These are phyloP conservation scores for Carex kokanica DNA, from an alignment of 176 grass and related monocot genomes.

Conservation along the genomic window DNA sequence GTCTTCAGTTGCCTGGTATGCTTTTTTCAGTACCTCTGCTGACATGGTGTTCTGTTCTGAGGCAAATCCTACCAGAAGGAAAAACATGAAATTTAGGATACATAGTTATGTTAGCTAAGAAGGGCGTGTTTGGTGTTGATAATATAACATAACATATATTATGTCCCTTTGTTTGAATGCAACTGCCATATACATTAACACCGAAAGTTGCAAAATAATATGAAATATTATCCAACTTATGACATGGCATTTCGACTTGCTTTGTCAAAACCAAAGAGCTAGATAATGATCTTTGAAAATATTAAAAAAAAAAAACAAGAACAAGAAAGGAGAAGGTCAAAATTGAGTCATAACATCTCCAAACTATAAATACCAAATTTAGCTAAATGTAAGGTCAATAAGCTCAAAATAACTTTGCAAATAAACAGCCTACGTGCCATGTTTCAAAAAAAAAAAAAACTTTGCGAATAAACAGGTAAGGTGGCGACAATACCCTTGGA, in stretches of 20 bases:
- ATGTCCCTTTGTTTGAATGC: neutral
- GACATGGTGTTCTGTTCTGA: slow-evolving; percentile 81
- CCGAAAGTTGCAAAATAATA: neutral
- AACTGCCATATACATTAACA: neutral
- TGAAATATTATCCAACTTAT: neutral
- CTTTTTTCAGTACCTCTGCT: slow-evolving; percentile 79
- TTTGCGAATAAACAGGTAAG: neutral
- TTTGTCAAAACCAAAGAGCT: neutral
- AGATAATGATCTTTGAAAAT: neutral
- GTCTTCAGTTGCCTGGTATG: slow-evolving; percentile 92
- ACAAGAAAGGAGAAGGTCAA: neutral
- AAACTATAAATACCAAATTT: neutral
- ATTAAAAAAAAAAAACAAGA: neutral
- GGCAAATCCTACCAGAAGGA: slow-evolving; percentile 55
- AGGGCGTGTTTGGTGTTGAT: neutral
- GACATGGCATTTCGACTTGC: neutral
- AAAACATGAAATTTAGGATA: slow-evolving; percentile 1
- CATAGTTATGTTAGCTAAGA: neutral
- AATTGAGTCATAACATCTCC: slow-evolving; percentile 2
- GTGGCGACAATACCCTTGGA: neutral
- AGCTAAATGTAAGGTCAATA: neutral
- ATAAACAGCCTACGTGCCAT: no score
- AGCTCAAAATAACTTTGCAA: neutral
- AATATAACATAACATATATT: neutral
- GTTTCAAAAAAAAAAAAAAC: no score